phyloP scores from a whole-genome alignment of 257 asterid genomes.

The Nicotiana sylvestris region DNA sequence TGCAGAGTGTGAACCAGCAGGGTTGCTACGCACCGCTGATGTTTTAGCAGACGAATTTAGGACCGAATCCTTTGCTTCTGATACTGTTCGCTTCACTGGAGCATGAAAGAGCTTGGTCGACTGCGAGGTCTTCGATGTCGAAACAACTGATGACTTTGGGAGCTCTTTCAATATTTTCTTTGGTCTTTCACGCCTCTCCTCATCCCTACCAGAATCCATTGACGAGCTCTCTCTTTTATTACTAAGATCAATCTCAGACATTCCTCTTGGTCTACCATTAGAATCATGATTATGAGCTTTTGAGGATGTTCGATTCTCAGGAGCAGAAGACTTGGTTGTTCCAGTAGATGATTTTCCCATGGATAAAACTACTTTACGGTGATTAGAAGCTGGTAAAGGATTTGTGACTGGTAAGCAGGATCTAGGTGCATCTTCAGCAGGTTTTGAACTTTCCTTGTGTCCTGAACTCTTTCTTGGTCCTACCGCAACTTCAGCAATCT shows the following conservation, averaged over 20 bases:
- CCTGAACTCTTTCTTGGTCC: constrained; percentile 46
- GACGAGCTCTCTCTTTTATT: constrained; percentile 35
- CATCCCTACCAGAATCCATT: constrained; percentile 48
- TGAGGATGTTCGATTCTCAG: constrained; percentile 27
- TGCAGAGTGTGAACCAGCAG: constrained; percentile 35
- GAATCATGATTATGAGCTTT: constrained; percentile 34
- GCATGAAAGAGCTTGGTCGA: constrained; percentile 44
- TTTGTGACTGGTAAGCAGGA: constrained; percentile 29
- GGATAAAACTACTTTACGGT: constrained; percentile 42
- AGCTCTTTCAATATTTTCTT: constrained; percentile 60
- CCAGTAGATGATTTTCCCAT: constrained; percentile 38
- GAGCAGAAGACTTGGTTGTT: constrained; percentile 39
- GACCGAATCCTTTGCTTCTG: constrained; percentile 50
- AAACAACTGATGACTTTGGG: constrained; percentile 37
- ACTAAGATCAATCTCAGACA: constrained; percentile 41
- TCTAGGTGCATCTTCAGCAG: constrained; percentile 44
- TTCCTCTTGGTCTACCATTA: constrained; percentile 39
- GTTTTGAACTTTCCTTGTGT: constrained; percentile 38
- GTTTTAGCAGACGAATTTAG: constrained; percentile 42
- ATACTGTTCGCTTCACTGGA: constrained; percentile 44
- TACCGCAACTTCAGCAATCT: constrained; percentile 41
- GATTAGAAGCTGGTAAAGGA: constrained; percentile 38
- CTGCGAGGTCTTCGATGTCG: constrained; percentile 41
- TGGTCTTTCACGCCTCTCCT: constrained; percentile 47
- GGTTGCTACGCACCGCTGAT: constrained; percentile 27